Conservation (phyloP, 768 basidiomycete genomes). For the Melanogaster broomeanus region DNA sequence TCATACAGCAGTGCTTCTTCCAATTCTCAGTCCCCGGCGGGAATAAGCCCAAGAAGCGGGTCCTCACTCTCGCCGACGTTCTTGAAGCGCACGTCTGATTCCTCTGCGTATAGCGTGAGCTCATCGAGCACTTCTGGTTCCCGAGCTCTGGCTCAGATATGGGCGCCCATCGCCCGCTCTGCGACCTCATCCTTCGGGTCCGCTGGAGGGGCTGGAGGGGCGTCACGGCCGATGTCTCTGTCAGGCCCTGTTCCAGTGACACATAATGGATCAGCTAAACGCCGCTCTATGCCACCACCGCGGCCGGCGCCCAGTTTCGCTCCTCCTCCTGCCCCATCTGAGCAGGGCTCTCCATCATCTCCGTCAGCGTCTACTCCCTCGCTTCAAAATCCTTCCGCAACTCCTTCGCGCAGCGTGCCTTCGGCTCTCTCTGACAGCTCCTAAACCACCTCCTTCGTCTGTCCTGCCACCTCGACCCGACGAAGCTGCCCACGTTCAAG, state of each 20-base stretch:
- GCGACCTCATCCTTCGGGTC: slow-evolving; percentile 13
- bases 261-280: slow-evolving; percentile 38
- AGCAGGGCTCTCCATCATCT: slow-evolving; percentile 15
- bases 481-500: slow-evolving; percentile 37
- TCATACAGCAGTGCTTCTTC: slow-evolving; percentile 42
- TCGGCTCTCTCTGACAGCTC: slow-evolving; percentile 59
- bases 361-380: slow-evolving; percentile 6
- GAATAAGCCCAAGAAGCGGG: slow-evolving; percentile 43
- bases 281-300: slow-evolving; percentile 70
- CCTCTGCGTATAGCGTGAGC: slow-evolving; percentile 47
- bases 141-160: slow-evolving; percentile 18
- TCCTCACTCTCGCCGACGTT: slow-evolving; percentile 50
- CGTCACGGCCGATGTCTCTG: slow-evolving; percentile 24
- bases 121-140: slow-evolving; percentile 47
- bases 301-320: slow-evolving; percentile 73
- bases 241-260: slow-evolving; percentile 11
- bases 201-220: not conserved
- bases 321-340: slow-evolving; percentile 63
- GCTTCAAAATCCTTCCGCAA: slow-evolving; percentile 48
- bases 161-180: slow-evolving; percentile 2
- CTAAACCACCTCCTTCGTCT: slow-evolving; percentile 62
- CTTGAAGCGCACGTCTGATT: slow-evolving; percentile 53
- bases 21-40: slow-evolving; percentile 26
- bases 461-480: slow-evolving; percentile 70
- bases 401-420: slow-evolving; percentile 58